Base-by-base conservation (phyloP, 192 early-diverging fungal genomes). In the Obelidium mucronatum region DNA sequence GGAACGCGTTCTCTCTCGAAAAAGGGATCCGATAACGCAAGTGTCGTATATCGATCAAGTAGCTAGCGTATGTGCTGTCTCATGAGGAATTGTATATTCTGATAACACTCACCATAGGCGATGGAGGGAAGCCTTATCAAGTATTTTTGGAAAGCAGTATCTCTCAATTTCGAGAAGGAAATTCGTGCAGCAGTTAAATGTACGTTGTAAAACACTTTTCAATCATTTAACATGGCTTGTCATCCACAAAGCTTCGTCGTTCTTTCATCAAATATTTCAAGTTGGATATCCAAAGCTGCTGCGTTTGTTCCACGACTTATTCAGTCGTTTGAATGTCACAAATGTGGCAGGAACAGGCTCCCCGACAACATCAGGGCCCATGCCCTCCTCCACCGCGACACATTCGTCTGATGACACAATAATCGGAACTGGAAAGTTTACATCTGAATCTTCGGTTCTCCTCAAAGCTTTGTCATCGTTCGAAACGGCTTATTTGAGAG, bases 401-500 rank as follows among this genome's bases (percentile, higher is more conserved):
- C 28, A 6, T 15, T 15, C 54, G 8, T 24, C 55, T 37, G 69
- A 37, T n/a, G 56, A 72, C 1, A 35, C 17, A 8, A n/a, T n/a
- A n/a, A n/a, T 22, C n/a, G 13, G 56, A 11, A 26, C 35, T 2
- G 40, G 52, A 15, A 6, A 34, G 6, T 30, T 48, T 44, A 60
- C 59, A 17, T 64, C 59, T 3, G 77, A 81, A 6, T 33, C 71
- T 1, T 22, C 63, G 19, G 44, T 71, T 8, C 36, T 86, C n/a
- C 61, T 84, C n/a, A 71, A 76, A 35, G 60, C 78, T 17, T 63
- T 88, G 1, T 37, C 70, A 17, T 77, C 82, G n/a, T 88, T 81
- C 40, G 86, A 88, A 73, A 74, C 79, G 1, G 80, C 82, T 1
- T 93, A 90, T 77, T 63, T 91, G 19, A 78, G 80, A 4, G 79